These are phyloP conservation scores for Prunus dulcis DNA, from an alignment of 306 rosid genomes.

Conservation along the genomic window DNA sequence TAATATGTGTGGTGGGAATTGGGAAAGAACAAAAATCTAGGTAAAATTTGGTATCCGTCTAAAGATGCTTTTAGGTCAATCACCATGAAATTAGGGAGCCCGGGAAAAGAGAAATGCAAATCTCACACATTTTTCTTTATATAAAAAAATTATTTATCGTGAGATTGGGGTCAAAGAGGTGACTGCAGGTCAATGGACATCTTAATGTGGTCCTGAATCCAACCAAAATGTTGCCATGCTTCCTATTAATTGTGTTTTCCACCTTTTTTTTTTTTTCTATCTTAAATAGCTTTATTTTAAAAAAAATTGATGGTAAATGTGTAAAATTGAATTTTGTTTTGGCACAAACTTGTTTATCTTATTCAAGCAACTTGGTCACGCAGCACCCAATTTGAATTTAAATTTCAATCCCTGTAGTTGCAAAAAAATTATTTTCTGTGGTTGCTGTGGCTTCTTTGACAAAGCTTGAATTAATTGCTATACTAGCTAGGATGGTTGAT, in stretches of 20 bases:
- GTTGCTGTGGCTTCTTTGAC: constrained; percentile 2
- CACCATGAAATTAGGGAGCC: constrained; percentile 40
- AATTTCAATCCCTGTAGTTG: not conserved
- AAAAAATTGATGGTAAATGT: not conserved
- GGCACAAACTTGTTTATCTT: not conserved
- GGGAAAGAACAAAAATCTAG: constrained; percentile 38
- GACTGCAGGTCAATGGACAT: constrained; percentile 28
- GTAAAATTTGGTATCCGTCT: constrained; percentile 27
- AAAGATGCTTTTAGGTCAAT: constrained; percentile 43
- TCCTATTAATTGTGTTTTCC: not conserved
- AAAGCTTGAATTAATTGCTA: not conserved
- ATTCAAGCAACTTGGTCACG: not conserved
- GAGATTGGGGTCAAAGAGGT: constrained; percentile 26
- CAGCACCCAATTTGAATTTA: not conserved
- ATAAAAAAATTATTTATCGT: not conserved
- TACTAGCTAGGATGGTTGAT: not conserved
- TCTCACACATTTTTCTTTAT: not conserved
- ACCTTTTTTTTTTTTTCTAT: not conserved
- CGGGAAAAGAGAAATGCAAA: constrained; percentile 22
- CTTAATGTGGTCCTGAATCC: constrained; percentile 19
- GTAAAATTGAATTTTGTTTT: not conserved
- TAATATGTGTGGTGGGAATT: constrained; percentile 34
- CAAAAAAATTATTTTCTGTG: not conserved
- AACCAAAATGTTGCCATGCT: constrained; percentile 1
- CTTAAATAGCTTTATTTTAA: not conserved